Percentiles rank a stretch among this genome's conserved stretches.
These are phyloP conservation scores for Trichoderma gamsii DNA, from an alignment of 495 filamentous ascomycete genomes.

Conservation along the genomic window DNA sequence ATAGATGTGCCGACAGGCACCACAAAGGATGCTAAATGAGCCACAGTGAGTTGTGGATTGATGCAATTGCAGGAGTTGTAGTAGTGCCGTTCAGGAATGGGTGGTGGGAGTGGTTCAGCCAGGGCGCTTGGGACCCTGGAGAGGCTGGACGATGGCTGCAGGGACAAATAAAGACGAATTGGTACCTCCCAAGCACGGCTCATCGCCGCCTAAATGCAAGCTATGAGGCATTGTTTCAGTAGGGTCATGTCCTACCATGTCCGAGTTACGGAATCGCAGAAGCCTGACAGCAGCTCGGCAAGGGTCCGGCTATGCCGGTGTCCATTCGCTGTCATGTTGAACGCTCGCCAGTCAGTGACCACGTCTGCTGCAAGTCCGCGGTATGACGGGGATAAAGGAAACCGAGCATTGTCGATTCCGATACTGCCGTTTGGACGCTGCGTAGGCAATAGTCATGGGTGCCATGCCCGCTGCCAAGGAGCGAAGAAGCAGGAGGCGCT, in stretches of 20 bases:
- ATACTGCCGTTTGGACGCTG: not conserved
- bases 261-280: not conserved
- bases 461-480: no score
- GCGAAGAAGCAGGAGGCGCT: not conserved
- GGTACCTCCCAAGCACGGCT: not conserved
- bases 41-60: not conserved
- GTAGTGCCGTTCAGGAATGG: not conserved
- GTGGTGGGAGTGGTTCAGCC: not conserved
- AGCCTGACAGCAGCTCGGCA: not conserved
- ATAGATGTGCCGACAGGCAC: constrained; percentile 7
- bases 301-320: not conserved
- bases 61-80: no score
- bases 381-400: not conserved
- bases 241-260: not conserved
- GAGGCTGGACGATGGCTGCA: not conserved
- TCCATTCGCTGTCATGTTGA: not conserved
- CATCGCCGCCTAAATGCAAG: no score
- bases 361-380: not conserved
- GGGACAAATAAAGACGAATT: not conserved
- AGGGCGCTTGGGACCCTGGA: not conserved
- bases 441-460: not conserved
- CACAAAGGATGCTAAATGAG: not conserved
- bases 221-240: no score
- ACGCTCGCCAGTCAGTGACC: not conserved
- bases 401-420: not conserved